Percentiles rank a stretch among this genome's conserved stretches.
Conservation (phyloP, 169 alveolate species). For the Cryptosporidium canis region DNA sequence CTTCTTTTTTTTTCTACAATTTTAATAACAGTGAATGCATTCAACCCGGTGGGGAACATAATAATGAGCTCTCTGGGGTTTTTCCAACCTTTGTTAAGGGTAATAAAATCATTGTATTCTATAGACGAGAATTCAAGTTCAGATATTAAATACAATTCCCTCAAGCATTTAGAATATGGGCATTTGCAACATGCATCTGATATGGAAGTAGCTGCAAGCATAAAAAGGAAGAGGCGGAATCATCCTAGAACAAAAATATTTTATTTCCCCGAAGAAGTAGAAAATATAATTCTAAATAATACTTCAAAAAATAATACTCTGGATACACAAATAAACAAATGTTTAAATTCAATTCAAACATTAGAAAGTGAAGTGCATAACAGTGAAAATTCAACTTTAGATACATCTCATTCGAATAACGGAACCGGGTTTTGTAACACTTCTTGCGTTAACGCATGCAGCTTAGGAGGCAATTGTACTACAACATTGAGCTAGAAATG, state of each 20-base stretch:
- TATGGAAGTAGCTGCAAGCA: not conserved
- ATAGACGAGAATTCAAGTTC: not conserved
- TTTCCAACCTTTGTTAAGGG: slow-evolving; percentile 17
- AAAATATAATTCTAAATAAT: not conserved
- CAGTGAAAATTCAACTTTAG: not conserved
- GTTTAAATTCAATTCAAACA: not conserved
- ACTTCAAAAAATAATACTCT: too few species aligned
- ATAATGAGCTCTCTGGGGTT: slow-evolving; percentile 27
- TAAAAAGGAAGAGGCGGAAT: not conserved
- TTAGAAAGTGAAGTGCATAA: not conserved
- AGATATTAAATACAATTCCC: not conserved
- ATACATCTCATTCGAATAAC: not conserved
- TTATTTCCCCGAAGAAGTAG: slow-evolving; percentile 20
- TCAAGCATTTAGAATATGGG: slow-evolving; percentile 6
- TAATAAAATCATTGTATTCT: slow-evolving; percentile 2
- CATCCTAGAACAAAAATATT: not conserved
- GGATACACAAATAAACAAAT: too few species aligned
- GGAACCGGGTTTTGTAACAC: too few species aligned
- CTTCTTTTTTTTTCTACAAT: not conserved
- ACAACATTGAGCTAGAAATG: too few species aligned
- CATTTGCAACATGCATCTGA: slow-evolving; percentile 44
- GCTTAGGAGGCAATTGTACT: too few species aligned
- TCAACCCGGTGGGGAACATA: slow-evolving; percentile 3
- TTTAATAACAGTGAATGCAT: not conserved
- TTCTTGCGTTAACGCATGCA: too few species aligned